phyloP scores from a whole-genome alignment of 495 filamentous ascomycete species.

The Neohortaea acidophila region DNA sequence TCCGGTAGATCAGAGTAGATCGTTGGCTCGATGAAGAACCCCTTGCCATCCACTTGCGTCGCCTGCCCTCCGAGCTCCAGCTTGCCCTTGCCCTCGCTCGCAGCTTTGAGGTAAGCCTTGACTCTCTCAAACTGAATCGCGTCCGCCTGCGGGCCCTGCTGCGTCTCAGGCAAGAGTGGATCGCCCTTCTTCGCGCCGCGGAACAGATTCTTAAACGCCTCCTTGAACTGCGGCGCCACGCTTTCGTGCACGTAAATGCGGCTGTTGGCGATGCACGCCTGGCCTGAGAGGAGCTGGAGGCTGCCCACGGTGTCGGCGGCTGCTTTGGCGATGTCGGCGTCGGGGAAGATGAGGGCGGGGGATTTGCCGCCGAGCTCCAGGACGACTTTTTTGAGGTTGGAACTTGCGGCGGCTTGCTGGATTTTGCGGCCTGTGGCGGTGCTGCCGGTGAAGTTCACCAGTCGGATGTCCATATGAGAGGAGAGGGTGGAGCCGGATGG shows the following conservation, averaged over 20 bases:
- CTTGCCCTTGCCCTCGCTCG: constrained; percentile 28
- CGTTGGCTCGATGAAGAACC: constrained; percentile 23
- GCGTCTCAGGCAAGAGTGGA: constrained; percentile 20
- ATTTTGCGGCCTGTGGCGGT: constrained; percentile 22
- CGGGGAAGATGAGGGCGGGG: constrained; percentile 26
- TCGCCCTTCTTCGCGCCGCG: constrained; percentile 21
- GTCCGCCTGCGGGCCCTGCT: constrained; percentile 25
- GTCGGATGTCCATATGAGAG: constrained; percentile 16
- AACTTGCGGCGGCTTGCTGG: constrained; percentile 21
- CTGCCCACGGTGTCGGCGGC: constrained; percentile 17
- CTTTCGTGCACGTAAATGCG: constrained; percentile 29
- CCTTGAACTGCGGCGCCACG: constrained; percentile 22
- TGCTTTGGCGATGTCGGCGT: constrained; percentile 24
- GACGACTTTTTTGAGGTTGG: constrained; percentile 26
- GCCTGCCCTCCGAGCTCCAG: constrained; percentile 22
- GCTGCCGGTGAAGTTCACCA: constrained; percentile 22
- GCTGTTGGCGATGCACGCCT: constrained; percentile 25
- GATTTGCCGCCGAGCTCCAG: constrained; percentile 29
- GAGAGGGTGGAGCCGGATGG: constrained; percentile 22
- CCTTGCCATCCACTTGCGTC: constrained; percentile 18
- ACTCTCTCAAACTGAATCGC: constrained; percentile 16
- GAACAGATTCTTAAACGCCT: constrained; percentile 19
- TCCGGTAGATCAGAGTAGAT: constrained; percentile 15
- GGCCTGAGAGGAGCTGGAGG: constrained; percentile 21
- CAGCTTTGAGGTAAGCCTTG: constrained; percentile 24